Evolutionary conservation across 345 rosid species (phyloP), one percentile per base, ranked within the genome.

Genomic region (Gossypium thurberi): DNA sequence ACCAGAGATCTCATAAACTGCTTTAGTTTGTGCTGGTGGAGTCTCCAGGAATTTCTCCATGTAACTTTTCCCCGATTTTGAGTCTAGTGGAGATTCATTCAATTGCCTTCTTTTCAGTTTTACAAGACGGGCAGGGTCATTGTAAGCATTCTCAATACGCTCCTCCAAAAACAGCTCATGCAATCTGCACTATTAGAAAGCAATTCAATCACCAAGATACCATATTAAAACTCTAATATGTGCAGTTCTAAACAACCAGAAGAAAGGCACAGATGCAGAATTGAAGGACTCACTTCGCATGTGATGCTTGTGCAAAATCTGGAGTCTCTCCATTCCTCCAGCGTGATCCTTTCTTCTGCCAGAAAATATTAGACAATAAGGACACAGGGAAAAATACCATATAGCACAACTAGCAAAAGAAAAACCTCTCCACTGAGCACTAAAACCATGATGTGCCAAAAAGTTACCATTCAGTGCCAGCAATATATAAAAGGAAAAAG

Each of bases 101-200:
- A 90, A 82, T 74, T 87, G 93, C 85, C 98, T 92, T 84, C 87
- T 85, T 85, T 93, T 96, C 82, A 93, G 82, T 83, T 91, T 96
- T 86, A 96, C 94, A 80, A 79, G 81, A 56, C 96, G 89, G 13
- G 91, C 83, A 78, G 99, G 93, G 69, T 93, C 89, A 72, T 80
- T 79, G 82, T 80, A 82, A 79, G 72, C 87, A 86, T 86, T 83
- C 84, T 83, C 94, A 78, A 86, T 77, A 63, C 81, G 87, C 87
- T 96, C 99, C 84, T 91, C 94, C 87, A 90, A 72, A 81, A 96
- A 89, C 77, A 93, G 82, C 78, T 96, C 93, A 84, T 86, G 97
- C 88, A 96, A 78, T 83, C 99, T 95, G 96, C 83, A 83, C 65
- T 72, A 86, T 79, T 74, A 69, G 74, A 70, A 78, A 84, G 75